phyloP scores from a whole-genome alignment of 768 basidiomycete species.

The Gelatoporia subvermispora region DNA sequence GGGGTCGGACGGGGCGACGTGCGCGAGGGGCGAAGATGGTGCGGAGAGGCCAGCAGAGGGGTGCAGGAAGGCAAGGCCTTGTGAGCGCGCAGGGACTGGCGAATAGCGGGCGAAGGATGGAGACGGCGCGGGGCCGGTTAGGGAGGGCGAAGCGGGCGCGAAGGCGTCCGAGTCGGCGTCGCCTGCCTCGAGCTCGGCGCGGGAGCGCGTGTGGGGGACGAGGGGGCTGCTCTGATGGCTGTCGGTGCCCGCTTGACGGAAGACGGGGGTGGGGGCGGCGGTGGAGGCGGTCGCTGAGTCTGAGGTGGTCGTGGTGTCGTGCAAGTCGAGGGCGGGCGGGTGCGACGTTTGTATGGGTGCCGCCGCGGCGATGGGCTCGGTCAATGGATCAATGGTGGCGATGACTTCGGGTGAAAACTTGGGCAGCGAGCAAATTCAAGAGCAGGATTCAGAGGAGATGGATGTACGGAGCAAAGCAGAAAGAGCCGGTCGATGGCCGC shows the following conservation, averaged over 20 bases:
- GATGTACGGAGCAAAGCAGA: constrained; percentile 1
- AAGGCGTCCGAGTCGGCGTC: constrained; percentile 18
- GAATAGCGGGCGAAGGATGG: neutral
- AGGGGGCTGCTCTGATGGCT: constrained; percentile 22
- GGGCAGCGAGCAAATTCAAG: constrained; percentile 7
- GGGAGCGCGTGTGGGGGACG: constrained; percentile 60
- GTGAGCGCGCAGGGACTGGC: too few species aligned
- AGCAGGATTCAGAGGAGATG: too few species aligned
- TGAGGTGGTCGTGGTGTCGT: constrained; percentile 5
- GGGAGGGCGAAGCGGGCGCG: constrained; percentile 14
- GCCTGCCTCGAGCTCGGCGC: constrained; percentile 56
- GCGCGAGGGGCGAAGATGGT: constrained; percentile 8
- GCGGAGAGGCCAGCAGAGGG: constrained; percentile 15
- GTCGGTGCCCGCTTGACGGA: constrained; percentile 1
- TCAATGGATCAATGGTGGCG: constrained; percentile 67
- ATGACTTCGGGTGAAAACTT: constrained; percentile 5
- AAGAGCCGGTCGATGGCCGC: constrained; percentile 2
- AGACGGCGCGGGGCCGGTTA: constrained; percentile 8
- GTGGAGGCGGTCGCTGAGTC: constrained; percentile 1
- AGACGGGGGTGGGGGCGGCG: neutral
- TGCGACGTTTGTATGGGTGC: constrained; percentile 30
- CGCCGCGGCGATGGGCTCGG: constrained; percentile 51
- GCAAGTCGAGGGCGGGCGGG: constrained; percentile 39
- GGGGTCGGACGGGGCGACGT: constrained; percentile 11
- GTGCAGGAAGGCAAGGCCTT: constrained; percentile 22